A percentile compares a stretch with the other conserved stretches of the same genome.
phyloP scores from a whole-genome alignment of 768 basidiomycete genomes.

The Gloeostereum incarnatum region DNA sequence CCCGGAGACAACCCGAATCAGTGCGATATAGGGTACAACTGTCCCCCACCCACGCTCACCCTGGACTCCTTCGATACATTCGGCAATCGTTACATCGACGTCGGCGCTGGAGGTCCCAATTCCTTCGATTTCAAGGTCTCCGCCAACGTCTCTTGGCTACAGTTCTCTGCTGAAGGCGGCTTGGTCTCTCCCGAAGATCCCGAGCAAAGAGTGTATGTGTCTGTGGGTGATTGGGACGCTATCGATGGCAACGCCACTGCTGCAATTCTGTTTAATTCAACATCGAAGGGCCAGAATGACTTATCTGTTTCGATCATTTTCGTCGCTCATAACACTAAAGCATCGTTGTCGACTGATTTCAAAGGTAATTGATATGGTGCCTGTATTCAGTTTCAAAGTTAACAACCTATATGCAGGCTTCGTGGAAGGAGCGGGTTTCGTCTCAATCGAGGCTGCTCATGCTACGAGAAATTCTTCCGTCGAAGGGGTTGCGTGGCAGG shows the following conservation, averaged over 20 bases:
- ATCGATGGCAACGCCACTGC: constrained; percentile 30
- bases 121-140: constrained; percentile 47
- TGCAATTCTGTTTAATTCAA: constrained; percentile 36
- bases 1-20: constrained; percentile 60
- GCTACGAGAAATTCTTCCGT: constrained; percentile 36
- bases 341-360: constrained; percentile 30
- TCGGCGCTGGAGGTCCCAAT: constrained; percentile 49
- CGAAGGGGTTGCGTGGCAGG: constrained; percentile 44
- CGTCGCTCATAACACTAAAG: constrained; percentile 23
- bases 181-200: constrained; percentile 34
- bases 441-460: constrained; percentile 63
- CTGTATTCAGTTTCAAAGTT: not conserved
- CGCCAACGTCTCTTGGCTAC: constrained; percentile 44
- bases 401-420: constrained; percentile 28
- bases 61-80: constrained; percentile 51
- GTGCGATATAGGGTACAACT: constrained; percentile 38
- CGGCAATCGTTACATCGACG: constrained; percentile 46
- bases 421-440: constrained; percentile 52
- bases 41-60: constrained; percentile 36
- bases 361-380: constrained; percentile 26
- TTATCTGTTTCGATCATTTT: constrained; percentile 22
- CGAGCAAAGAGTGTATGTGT: constrained; percentile 44
- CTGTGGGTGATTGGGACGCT: constrained; percentile 48
- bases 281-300: constrained; percentile 18
- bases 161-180: constrained; percentile 35